Conservation (phyloP, 169 alveolate species). For the Fabrea salina region DNA sequence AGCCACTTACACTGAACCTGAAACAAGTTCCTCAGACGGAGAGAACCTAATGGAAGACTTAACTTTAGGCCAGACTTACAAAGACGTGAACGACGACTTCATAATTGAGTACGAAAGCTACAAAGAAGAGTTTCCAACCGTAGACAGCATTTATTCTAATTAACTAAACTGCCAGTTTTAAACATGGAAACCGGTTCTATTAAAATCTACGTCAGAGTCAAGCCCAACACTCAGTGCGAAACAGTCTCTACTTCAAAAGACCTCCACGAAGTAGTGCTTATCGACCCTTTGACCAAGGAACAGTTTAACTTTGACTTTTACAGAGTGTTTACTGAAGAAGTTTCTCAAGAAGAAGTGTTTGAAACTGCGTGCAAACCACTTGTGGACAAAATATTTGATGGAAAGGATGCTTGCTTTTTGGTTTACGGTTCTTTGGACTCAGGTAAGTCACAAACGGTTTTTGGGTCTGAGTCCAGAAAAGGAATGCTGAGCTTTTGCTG, state of each 20-base stretch:
- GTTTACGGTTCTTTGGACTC: background rate
- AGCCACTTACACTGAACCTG: background rate
- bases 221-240: background rate
- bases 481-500: constrained; percentile 7
- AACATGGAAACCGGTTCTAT: background rate
- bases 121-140: constrained; percentile 23
- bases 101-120: constrained; percentile 4
- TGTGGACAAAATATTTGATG: background rate
- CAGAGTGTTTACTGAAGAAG: background rate
- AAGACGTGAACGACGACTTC: constrained; percentile 17
- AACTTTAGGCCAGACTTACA: background rate
- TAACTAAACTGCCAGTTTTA: no score
- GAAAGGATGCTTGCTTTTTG: background rate
- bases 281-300: background rate
- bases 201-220: constrained; percentile 17
- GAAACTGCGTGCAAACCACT: constrained; percentile 14
- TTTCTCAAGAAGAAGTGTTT: background rate
- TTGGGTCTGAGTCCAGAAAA: background rate
- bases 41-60: background rate
- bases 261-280: background rate
- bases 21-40: background rate
- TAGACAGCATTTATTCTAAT: no score
- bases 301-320: background rate
- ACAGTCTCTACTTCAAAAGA: background rate
- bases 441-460: constrained; percentile 2